These are phyloP conservation scores for Plasmodium malariae DNA, from an alignment of 169 alveolate genomes.

Conservation along the genomic window DNA sequence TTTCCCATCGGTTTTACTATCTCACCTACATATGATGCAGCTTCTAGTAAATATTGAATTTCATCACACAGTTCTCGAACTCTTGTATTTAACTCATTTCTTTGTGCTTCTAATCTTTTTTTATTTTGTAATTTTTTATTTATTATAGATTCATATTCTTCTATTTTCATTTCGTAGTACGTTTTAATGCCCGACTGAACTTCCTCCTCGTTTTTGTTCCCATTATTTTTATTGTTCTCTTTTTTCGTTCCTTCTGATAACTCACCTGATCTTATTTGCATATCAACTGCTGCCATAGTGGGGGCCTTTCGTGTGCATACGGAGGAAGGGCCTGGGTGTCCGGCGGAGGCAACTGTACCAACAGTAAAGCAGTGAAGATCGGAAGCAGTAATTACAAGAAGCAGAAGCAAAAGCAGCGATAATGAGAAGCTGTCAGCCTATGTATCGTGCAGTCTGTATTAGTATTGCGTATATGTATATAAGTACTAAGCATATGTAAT, in stretches of 20 bases:
- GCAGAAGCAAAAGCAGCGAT: too few species aligned
- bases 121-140: slow-evolving; percentile 83
- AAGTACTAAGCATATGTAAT: too few species aligned
- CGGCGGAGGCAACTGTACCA: too few species aligned
- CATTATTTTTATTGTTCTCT: slow-evolving; percentile 3
- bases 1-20: slow-evolving; percentile 98
- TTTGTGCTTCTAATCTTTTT: slow-evolving; percentile 96
- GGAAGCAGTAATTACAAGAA: too few species aligned
- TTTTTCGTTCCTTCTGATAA: slow-evolving; percentile 26
- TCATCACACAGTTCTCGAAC: slow-evolving; percentile 97
- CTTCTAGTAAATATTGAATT: slow-evolving; percentile 93
- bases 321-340: not conserved
- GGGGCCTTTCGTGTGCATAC: not conserved
- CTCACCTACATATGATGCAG: slow-evolving; percentile 98
- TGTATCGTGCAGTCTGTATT: too few species aligned
- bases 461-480: too few species aligned
- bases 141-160: slow-evolving; percentile 85
- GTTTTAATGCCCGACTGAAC: slow-evolving; percentile 68
- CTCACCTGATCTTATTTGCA: slow-evolving; percentile 30
- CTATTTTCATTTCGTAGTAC: slow-evolving; percentile 82
- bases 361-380: too few species aligned
- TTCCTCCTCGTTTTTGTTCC: slow-evolving; percentile 44
- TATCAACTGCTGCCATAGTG: slow-evolving; percentile 72
- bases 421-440: too few species aligned
- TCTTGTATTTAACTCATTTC: slow-evolving; percentile 96